Conservation (phyloP, 768 basidiomycete genomes). For the Lentinus tigrinus region DNA sequence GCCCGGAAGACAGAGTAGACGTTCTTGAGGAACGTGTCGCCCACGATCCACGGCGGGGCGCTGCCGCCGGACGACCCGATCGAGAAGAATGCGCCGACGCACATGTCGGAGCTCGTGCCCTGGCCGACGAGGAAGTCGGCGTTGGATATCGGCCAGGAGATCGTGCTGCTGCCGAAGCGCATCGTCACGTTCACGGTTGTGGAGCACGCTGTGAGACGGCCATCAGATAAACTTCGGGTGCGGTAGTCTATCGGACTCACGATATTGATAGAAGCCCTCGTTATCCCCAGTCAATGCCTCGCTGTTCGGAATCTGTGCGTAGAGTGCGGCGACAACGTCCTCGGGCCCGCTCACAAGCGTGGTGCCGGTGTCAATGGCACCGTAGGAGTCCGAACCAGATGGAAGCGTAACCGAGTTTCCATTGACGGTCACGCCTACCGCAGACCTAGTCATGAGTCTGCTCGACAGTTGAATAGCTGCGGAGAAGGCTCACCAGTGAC, state of each 20-base stretch:
- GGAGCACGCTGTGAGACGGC: slow-evolving; percentile 56
- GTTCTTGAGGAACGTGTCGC: slow-evolving; percentile 94
- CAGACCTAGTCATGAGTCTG: not conserved
- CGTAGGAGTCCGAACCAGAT: slow-evolving; percentile 47
- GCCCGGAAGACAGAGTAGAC: slow-evolving; percentile 90
- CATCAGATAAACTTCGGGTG: not conserved
- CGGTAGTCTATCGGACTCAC: slow-evolving; percentile 34
- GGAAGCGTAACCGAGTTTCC: slow-evolving; percentile 49
- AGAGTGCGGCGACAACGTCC: slow-evolving; percentile 58
- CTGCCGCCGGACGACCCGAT: slow-evolving; percentile 47
- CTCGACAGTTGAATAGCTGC: not conserved
- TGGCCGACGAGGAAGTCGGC: slow-evolving; percentile 74
- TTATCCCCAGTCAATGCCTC: slow-evolving; percentile 61
- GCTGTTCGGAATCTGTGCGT: slow-evolving; percentile 72
- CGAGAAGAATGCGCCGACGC: slow-evolving; percentile 86
- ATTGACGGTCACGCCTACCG: slow-evolving; percentile 59
- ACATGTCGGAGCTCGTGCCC: slow-evolving; percentile 46
- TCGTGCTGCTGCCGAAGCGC: slow-evolving; percentile 62
- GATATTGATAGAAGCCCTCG: slow-evolving; percentile 81
- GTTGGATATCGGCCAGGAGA: slow-evolving; percentile 70
- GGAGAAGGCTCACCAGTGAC: slow-evolving; percentile 45
- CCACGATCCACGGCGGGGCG: slow-evolving; percentile 81
- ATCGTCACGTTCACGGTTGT: slow-evolving; percentile 64
- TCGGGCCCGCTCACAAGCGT: slow-evolving; percentile 88
- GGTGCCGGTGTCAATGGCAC: slow-evolving; percentile 96